Percentiles rank a stretch among this genome's conserved stretches.
Evolutionary conservation across 352 stramenopile species (phyloP).

Genomic region (Pelagophyceae sp.): DNA sequence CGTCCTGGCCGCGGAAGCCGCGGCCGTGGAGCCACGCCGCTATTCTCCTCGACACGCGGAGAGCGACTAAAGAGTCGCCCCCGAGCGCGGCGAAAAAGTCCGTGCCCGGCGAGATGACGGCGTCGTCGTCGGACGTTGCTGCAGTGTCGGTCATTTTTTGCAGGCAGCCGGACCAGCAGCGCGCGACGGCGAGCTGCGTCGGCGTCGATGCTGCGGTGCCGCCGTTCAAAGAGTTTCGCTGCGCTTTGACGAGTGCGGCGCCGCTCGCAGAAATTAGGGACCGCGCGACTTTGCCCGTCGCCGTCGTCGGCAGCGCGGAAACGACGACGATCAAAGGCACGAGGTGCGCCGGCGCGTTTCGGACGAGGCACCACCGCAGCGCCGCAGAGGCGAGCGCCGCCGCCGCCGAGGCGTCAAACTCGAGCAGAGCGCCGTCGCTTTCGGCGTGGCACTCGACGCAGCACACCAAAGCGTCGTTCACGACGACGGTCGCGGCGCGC

Average conservation of each 20-base stretch:
- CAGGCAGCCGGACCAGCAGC: neutral
- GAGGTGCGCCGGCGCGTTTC: neutral
- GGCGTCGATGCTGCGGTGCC: neutral
- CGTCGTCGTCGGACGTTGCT: neutral
- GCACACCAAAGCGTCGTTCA: neutral
- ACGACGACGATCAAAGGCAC: neutral
- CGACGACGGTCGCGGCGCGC: neutral
- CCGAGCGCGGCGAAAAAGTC: slow-evolving; percentile 27
- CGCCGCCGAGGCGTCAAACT: no score
- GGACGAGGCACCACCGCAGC: neutral
- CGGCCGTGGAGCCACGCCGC: neutral
- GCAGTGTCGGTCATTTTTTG: neutral
- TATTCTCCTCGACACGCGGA: slow-evolving; percentile 16
- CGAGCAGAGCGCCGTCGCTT: neutral
- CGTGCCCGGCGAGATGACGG: neutral
- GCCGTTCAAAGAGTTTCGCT: neutral
- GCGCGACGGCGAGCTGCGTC: neutral
- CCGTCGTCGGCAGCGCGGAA: neutral
- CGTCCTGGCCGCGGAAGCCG: neutral
- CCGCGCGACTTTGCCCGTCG: neutral
- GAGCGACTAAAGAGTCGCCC: slow-evolving; percentile 22
- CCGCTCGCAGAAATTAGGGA: neutral
- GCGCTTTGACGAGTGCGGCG: neutral
- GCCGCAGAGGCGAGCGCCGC: no score
- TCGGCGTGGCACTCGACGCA: neutral